Evolutionary conservation across 768 basidiomycete species (phyloP).

Genomic region (Pleurotus cornucopiae): DNA sequence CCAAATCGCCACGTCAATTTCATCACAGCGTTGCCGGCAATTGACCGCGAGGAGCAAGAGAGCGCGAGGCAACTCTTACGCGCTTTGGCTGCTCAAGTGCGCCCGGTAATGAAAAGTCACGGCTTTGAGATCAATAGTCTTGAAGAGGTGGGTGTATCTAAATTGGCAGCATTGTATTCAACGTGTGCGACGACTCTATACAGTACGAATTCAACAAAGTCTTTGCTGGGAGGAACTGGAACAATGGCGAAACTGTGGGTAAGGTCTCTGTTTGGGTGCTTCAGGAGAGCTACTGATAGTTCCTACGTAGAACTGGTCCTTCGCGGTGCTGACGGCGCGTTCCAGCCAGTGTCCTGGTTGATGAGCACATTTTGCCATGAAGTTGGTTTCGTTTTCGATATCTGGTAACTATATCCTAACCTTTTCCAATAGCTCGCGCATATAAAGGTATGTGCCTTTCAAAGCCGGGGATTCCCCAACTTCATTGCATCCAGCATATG

Average conservation of each 20-base stretch:
- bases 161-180: background rate
- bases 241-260: slow-evolving; percentile 78
- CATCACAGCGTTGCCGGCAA: slow-evolving; percentile 51
- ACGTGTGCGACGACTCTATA: background rate
- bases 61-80: slow-evolving; percentile 69
- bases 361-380: slow-evolving; percentile 83
- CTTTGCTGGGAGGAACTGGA: slow-evolving; percentile 85
- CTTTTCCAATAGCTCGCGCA: slow-evolving; percentile 60
- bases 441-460: slow-evolving; percentile 51
- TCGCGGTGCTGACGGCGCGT: slow-evolving; percentile 53
- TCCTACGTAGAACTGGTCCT: slow-evolving; percentile 66
- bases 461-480: too few species aligned
- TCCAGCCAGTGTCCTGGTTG: slow-evolving; percentile 61
- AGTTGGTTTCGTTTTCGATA: slow-evolving; percentile 33
- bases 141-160: slow-evolving; percentile 57
- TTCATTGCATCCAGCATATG: slow-evolving; percentile 53
- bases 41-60: slow-evolving; percentile 43
- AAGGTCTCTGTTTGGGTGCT: background rate
- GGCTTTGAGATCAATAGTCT: slow-evolving; percentile 74
- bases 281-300: background rate
- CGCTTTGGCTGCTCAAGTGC: slow-evolving; percentile 79
- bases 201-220: slow-evolving; percentile 79
- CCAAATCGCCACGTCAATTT: slow-evolving; percentile 80
- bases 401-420: background rate
- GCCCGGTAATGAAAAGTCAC: slow-evolving; percentile 77